Conservation (phyloP, 1,139 yeast species). For the Lodderomyces metapsilosis region DNA sequence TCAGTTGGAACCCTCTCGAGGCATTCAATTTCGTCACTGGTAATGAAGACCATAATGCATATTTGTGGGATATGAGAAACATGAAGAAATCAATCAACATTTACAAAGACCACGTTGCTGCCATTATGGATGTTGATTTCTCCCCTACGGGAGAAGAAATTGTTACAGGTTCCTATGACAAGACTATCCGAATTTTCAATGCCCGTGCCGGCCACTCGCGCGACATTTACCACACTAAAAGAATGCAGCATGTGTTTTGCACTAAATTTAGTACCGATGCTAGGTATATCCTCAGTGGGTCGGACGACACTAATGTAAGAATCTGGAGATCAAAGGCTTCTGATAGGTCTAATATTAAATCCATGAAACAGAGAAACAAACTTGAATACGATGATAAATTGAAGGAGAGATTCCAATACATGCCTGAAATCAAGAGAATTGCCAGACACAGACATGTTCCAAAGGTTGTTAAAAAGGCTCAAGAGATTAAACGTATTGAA, state of each 20-base stretch:
- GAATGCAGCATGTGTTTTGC: conserved; percentile 94
- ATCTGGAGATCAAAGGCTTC: conserved; percentile 89
- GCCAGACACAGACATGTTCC: conserved; percentile 93
- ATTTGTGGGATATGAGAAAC: conserved; percentile 95
- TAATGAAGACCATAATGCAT: conserved; percentile 91
- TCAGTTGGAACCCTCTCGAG: conserved; percentile 98
- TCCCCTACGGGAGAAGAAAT: conserved; percentile 96
- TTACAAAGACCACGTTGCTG: conserved; percentile 94
- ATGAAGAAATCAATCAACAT: conserved; percentile 76
- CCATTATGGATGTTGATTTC: conserved; percentile 91
- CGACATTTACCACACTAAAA: conserved; percentile 92
- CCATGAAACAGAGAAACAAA: conserved; percentile 76
- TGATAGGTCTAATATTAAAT: conserved; percentile 78
- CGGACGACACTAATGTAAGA: conserved; percentile 94
- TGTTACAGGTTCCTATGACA: conserved; percentile 94
- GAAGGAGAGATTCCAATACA: conserved; percentile 87
- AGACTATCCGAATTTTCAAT: conserved; percentile 79
- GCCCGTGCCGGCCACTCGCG: conserved; percentile 85
- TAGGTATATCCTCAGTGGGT: conserved; percentile 81
- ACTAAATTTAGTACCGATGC: conserved; percentile 86
- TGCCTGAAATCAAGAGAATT: conserved; percentile 94
- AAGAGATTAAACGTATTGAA: conserved; percentile 79
- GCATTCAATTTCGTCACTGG: conserved; percentile 92
- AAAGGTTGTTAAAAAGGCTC: conserved; percentile 78
- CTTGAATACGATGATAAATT: conserved; percentile 88